Evolutionary conservation across 163 green algal genomes (phyloP).

Genomic region (Chlorella variabilis): DNA sequence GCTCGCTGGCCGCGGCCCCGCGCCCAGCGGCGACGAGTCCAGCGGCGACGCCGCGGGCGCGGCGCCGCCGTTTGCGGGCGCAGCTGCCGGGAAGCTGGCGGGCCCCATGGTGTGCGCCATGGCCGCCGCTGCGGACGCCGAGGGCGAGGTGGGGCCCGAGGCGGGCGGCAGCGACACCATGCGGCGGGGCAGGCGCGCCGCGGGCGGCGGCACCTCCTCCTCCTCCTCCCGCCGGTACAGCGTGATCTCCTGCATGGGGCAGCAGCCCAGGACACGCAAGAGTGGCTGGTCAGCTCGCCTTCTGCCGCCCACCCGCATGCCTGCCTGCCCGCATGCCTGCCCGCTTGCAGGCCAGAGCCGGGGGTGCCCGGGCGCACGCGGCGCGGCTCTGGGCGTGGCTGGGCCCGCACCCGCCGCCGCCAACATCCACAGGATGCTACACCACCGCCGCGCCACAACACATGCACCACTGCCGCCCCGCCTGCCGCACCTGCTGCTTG

Average conservation of each 20-base stretch:
- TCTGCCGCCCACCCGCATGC: neutral
- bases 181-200: constrained; percentile 16
- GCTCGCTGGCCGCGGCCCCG: no score
- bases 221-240: constrained; percentile 15
- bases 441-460: no score
- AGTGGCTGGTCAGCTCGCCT: no score
- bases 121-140: neutral
- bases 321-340: no score
- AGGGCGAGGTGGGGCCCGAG: neutral
- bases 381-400: no score
- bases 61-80: neutral
- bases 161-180: constrained; percentile 18
- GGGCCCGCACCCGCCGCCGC: no score
- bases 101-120: neutral
- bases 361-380: no score
- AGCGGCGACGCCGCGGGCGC: neutral
- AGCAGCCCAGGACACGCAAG: no score
- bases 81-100: neutral
- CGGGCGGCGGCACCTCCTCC: neutral
- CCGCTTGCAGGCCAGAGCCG: no score
- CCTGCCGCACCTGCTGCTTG: constrained; percentile 99
- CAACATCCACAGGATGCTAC: no score
- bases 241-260: constrained; percentile 29
- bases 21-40: neutral
- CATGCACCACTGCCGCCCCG: no score